Evolutionary conservation across 2,329 filamentous ascomycete genomes (phyloP).

Genomic region (Fusarium sp.): DNA sequence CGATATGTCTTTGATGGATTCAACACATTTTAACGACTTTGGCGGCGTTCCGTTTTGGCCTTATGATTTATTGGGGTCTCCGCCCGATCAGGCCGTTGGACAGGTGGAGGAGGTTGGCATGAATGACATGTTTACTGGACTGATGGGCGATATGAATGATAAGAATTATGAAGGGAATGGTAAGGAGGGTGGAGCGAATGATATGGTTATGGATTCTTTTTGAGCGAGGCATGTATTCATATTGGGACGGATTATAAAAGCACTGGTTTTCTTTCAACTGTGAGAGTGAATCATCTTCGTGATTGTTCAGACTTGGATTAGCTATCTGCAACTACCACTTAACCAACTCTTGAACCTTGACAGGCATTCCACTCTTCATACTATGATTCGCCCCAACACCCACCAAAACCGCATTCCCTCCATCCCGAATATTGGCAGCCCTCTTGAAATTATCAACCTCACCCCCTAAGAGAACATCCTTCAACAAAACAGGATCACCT

Average conservation of each 20-base stretch:
- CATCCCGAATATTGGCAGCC: constrained; percentile 67
- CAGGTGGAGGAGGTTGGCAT: neutral
- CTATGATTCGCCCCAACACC: constrained; percentile 68
- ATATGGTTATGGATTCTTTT: neutral
- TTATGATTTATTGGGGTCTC: neutral
- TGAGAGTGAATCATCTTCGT: neutral
- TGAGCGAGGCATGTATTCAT: neutral
- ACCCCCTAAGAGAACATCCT: constrained; percentile 64
- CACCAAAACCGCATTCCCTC: constrained; percentile 66
- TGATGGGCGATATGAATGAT: neutral
- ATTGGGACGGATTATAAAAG: neutral
- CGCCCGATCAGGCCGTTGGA: neutral
- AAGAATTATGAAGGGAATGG: fast-evolving
- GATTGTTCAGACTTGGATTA: neutral
- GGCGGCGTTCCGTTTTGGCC: constrained; percentile 5
- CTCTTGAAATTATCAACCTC: constrained; percentile 61
- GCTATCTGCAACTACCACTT: constrained; percentile 14
- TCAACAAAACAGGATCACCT: constrained; percentile 62
- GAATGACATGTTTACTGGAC: neutral
- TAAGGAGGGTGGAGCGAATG: neutral
- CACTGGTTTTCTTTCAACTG: neutral
- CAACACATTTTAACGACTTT: neutral
- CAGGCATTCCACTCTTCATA: constrained; percentile 48
- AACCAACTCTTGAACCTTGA: constrained; percentile 37
- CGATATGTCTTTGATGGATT: constrained; percentile 7